phyloP scores from a whole-genome alignment of 2,329 filamentous ascomycete species.

The Penicillium sclerotiorum region DNA sequence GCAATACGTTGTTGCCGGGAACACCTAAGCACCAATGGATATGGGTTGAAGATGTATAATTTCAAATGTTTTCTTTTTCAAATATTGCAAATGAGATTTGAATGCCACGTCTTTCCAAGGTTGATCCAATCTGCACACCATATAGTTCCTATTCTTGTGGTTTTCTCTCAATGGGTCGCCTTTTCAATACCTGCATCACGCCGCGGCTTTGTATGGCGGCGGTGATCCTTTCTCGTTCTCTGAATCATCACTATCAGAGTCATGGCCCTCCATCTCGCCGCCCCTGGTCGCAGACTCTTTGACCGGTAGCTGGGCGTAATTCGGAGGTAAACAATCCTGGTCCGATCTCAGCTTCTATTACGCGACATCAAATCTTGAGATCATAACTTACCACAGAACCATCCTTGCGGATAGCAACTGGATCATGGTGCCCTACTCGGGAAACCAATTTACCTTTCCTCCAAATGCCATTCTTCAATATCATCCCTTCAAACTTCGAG shows the following conservation, averaged over 20 bases:
- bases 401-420: slow-evolving; percentile 14
- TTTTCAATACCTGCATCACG: neutral
- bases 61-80: too few species aligned
- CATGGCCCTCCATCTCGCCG: too few species aligned
- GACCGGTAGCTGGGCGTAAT: neutral
- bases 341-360: neutral
- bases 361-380: neutral
- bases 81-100: too few species aligned
- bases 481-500: slow-evolving; percentile 25
- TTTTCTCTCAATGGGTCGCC: neutral
- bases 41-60: too few species aligned
- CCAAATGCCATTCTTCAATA: slow-evolving; percentile 30
- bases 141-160: too few species aligned
- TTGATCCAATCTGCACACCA: too few species aligned
- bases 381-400: neutral
- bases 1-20: slow-evolving; percentile 46
- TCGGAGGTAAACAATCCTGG: too few species aligned
- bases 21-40: neutral
- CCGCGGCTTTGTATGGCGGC: slow-evolving; percentile 10
- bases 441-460: slow-evolving; percentile 27
- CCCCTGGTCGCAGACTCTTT: neutral
- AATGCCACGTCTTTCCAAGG: neutral
- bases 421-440: slow-evolving; percentile 16
- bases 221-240: slow-evolving; percentile 1
- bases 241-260: slow-evolving; percentile 1